phyloP scores from a whole-genome alignment of 148 eudicot genomes.

The Bassia scoparia region DNA sequence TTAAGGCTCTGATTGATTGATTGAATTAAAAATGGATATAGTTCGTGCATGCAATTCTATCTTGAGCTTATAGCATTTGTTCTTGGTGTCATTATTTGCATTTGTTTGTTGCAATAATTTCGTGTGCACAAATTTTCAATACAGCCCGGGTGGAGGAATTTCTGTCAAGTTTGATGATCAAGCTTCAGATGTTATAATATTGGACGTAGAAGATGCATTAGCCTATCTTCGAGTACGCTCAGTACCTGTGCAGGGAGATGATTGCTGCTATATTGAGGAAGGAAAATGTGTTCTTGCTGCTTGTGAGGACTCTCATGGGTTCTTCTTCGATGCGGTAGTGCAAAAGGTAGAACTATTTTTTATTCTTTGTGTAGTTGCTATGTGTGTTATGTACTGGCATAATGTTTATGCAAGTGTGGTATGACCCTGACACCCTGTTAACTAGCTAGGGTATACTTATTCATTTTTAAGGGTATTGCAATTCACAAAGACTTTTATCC shows the following conservation, averaged over 20 bases:
- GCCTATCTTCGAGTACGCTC: conserved; percentile 50
- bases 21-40: no score
- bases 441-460: not conserved
- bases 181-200: conserved; percentile 32
- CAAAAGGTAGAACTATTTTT: conserved; percentile 39
- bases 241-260: conserved; percentile 45
- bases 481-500: not conserved
- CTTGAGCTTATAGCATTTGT: not conserved
- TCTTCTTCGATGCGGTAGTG: conserved; percentile 52
- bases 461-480: not conserved
- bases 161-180: conserved; percentile 32
- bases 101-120: conserved; percentile 1
- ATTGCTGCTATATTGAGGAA: conserved; percentile 42
- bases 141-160: conserved; percentile 44
- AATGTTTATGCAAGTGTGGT: not conserved
- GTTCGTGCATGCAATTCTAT: not conserved
- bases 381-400: not conserved
- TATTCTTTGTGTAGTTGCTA: not conserved
- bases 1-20: no score
- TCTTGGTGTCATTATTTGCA: not conserved
- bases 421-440: not conserved
- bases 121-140: not conserved
- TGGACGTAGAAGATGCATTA: conserved; percentile 35
- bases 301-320: conserved; percentile 25
- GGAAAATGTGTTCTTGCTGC: conserved; percentile 53